Evolutionary conservation across 129 eudicot genomes (phyloP).

Genomic region (Pulicaria dysenterica): DNA sequence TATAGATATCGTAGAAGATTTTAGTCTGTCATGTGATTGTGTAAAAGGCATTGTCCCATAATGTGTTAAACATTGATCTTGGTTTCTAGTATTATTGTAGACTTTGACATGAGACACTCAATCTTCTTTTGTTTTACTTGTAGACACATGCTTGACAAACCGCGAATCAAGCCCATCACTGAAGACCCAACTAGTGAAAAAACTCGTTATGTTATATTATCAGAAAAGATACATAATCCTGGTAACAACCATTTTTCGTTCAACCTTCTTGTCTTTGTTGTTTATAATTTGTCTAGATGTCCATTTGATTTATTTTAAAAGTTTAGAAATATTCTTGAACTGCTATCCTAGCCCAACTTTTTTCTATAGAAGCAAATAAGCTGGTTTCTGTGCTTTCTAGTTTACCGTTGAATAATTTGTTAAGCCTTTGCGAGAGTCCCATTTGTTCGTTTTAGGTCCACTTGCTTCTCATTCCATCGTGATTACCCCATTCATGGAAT

Average conservation of each 20-base stretch:
- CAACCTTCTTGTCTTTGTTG: background rate
- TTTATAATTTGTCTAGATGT: background rate
- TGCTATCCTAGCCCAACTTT: background rate
- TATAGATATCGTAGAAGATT: background rate
- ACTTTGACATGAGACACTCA: conserved; percentile 9
- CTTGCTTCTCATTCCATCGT: too few relatives aligned
- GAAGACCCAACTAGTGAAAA: conserved; percentile 81
- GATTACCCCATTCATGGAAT: too few relatives aligned
- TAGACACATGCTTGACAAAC: conserved; percentile 82
- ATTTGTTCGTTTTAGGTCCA: too few relatives aligned
- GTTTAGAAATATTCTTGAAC: background rate
- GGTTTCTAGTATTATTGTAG: background rate
- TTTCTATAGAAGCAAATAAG: background rate
- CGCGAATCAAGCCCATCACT: conserved; percentile 83
- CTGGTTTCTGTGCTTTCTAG: too few relatives aligned
- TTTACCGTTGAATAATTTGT: background rate
- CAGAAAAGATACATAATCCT: conserved; percentile 66
- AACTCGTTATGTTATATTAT: conserved; percentile 73
- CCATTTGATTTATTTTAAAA: background rate
- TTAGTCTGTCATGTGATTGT: background rate
- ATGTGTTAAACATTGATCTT: conserved; percentile 1
- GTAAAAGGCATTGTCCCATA: background rate
- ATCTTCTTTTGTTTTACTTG: conserved; percentile 23
- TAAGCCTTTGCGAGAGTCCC: too few relatives aligned
- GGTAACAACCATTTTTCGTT: conserved; percentile 43